phyloP scores from a whole-genome alignment of 768 basidiomycete species.

The Pisolithus orientalis region DNA sequence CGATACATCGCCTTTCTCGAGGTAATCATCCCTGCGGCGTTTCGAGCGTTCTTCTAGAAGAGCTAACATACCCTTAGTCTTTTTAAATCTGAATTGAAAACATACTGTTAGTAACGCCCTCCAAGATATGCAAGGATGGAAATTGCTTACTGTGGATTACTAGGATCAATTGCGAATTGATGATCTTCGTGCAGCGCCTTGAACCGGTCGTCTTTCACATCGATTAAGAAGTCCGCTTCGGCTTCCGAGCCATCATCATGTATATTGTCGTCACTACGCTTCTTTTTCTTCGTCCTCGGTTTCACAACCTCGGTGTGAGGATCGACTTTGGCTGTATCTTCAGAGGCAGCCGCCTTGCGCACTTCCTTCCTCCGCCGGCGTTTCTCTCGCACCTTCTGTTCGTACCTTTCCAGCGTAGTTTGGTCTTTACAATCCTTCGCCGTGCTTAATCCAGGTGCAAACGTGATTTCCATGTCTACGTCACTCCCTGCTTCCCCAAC shows the following conservation, averaged over 20 bases:
- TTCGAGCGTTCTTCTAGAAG: conserved; percentile 80
- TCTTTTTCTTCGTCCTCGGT: conserved; percentile 36
- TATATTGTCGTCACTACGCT: conserved; percentile 19
- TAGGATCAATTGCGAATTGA: conserved; percentile 92
- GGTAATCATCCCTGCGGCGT: conserved; percentile 39
- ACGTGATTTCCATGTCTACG: conserved; percentile 93
- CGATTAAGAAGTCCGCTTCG: conserved; percentile 76
- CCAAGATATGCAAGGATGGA: background rate
- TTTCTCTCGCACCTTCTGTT: conserved; percentile 86
- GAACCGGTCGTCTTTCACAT: conserved; percentile 87
- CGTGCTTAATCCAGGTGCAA: conserved; percentile 74
- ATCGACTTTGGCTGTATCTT: conserved; percentile 17
- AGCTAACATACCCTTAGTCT: conserved; percentile 84
- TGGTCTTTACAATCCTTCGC: conserved; percentile 55
- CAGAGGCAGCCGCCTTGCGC: conserved; percentile 33
- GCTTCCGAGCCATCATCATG: conserved; percentile 32
- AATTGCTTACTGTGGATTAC: conserved; percentile 81
- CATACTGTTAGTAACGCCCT: background rate
- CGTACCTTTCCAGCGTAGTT: conserved; percentile 86
- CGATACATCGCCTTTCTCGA: background rate
- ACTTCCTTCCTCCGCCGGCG: conserved; percentile 75
- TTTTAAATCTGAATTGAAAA: conserved; percentile 63
- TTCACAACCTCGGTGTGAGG: conserved; percentile 73
- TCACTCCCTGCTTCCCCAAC: conserved; percentile 36
- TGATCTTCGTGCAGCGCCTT: conserved; percentile 83